Conservation (phyloP, 768 basidiomycete species). For the Psilocybe cyanescens region DNA sequence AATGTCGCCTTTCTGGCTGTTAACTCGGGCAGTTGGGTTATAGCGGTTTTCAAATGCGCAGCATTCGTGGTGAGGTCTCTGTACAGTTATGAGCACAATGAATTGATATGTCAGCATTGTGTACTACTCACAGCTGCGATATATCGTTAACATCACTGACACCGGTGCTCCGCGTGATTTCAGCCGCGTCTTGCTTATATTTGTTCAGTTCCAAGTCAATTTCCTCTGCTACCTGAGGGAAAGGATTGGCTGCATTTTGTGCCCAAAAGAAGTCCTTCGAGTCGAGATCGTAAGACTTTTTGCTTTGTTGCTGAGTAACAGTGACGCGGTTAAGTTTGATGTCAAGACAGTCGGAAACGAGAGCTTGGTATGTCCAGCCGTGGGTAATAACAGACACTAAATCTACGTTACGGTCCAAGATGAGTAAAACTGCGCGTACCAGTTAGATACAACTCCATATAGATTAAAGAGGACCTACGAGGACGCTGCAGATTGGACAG, state of each 20-base stretch:
- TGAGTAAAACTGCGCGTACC: conserved; percentile 74
- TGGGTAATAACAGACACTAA: conserved; percentile 92
- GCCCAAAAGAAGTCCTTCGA: conserved; percentile 99
- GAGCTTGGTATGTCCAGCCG: conserved; percentile 99
- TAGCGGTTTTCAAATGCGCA: conserved; percentile 92
- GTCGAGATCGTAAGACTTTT: conserved; percentile 92
- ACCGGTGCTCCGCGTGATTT: conserved; percentile 94
- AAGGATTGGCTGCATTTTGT: conserved; percentile 93
- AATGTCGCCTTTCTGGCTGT: conserved; percentile 96
- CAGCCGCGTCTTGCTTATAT: conserved; percentile 95
- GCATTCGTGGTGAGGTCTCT: conserved; percentile 94
- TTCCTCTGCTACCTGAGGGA: conserved; percentile 98
- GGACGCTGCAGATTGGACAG: conserved; percentile 88
- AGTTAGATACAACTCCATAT: conserved; percentile 15
- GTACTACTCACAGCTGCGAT: conserved; percentile 75
- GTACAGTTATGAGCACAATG: neutral
- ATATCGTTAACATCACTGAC: conserved; percentile 96
- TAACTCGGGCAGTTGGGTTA: conserved; percentile 94
- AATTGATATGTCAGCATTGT: neutral
- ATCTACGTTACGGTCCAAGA: conserved; percentile 94
- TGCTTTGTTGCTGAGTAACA: conserved; percentile 71
- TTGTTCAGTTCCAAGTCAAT: conserved; percentile 91
- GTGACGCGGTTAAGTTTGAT: conserved; percentile 96
- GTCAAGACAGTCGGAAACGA: conserved; percentile 96
- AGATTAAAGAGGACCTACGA: conserved; percentile 49